phyloP scores from a whole-genome alignment of 2,329 filamentous ascomycete species.

The Penicillium sp. region DNA sequence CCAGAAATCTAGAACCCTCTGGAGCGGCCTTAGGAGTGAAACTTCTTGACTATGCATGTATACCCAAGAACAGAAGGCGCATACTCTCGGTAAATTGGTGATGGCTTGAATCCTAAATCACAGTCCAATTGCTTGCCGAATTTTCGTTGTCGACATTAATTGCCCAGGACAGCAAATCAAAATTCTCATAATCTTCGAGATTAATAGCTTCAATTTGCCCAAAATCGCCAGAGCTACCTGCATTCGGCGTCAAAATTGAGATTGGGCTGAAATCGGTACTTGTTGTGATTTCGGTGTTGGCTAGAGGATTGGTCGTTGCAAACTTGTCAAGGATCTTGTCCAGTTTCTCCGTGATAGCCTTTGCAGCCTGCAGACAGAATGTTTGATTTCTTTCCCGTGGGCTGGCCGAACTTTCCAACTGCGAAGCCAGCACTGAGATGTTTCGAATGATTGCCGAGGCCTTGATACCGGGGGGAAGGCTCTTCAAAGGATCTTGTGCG shows the following conservation, averaged over 20 bases:
- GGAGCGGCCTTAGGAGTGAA: too few relatives aligned
- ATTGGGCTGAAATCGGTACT: background rate
- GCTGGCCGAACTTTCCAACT: constrained; percentile 17
- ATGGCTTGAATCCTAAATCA: background rate
- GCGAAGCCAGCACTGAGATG: constrained; percentile 19
- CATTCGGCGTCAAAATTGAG: background rate
- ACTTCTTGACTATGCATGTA: too few relatives aligned
- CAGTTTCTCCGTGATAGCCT: constrained; percentile 17
- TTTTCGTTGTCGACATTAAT: constrained; percentile 14
- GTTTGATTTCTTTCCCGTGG: constrained; percentile 15
- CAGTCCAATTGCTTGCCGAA: background rate
- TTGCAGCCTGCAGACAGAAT: constrained; percentile 18
- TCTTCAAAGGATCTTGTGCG: constrained; percentile 8
- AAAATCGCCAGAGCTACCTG: background rate
- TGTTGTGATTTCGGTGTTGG: background rate
- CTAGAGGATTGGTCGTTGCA: background rate
- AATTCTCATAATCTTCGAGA: constrained; percentile 11
- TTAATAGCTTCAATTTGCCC: background rate
- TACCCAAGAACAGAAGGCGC: background rate
- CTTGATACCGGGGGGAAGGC: constrained; percentile 16
- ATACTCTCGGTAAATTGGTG: too few relatives aligned
- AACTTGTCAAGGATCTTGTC: constrained; percentile 15
- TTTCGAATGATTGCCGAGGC: constrained; percentile 17
- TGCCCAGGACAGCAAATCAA: constrained; percentile 14
- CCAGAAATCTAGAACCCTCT: too few relatives aligned